Conservation (phyloP, 225 moss, liverwort and hornwort species). For the Rhytidiadelphus loreus region DNA sequence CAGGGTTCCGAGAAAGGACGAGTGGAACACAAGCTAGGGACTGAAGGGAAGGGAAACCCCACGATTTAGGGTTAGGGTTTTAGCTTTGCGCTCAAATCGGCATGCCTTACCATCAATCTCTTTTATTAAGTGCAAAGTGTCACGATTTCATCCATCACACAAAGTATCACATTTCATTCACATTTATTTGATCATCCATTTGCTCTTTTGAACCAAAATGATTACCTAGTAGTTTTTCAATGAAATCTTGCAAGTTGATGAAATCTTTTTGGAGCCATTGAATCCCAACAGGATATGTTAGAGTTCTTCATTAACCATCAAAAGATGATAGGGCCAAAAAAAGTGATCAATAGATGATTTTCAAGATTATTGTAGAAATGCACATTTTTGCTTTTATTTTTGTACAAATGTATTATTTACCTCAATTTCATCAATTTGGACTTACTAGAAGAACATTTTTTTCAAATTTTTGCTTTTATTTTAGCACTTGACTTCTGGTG, state of each 20-base stretch:
- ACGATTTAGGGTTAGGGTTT: background rate
- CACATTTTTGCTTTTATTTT: background rate
- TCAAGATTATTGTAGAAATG: background rate
- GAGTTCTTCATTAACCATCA: background rate
- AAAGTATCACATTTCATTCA: background rate
- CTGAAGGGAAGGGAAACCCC: background rate
- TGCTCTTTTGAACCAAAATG: no score
- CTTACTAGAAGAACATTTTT: no score
- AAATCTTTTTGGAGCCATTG: background rate
- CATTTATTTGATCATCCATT: background rate
- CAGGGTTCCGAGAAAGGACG: no score
- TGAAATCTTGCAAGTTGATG: background rate
- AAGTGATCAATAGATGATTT: accelerated
- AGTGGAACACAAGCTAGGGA: background rate
- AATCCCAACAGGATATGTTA: accelerated
- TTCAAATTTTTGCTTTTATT: no score
- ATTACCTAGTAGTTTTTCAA: accelerated
- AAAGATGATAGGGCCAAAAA: background rate
- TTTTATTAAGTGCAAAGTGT: background rate
- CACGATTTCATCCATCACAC: background rate
- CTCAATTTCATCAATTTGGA: background rate
- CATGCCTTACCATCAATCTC: background rate
- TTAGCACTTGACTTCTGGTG: background rate
- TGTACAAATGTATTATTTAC: background rate
- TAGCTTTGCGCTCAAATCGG: background rate